phyloP scores from a whole-genome alignment of 108 stramenopile species.

The Hondaea fermentalgiana region DNA sequence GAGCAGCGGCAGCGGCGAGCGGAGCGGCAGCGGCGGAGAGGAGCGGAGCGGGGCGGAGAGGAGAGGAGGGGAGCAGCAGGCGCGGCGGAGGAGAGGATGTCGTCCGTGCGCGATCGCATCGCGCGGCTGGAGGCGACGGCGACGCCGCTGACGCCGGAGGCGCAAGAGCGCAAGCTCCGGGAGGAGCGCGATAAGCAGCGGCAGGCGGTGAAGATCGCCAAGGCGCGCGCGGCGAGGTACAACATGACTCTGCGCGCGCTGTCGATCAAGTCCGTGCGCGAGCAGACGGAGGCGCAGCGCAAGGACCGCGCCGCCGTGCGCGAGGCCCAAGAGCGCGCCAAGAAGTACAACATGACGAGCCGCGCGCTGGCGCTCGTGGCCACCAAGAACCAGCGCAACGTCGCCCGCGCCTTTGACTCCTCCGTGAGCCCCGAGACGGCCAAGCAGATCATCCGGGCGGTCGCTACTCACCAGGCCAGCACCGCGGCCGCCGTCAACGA shows the following conservation, averaged over 20 bases:
- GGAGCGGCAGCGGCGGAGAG: no score
- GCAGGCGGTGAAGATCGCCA: neutral
- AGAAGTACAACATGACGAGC: slow-evolving; percentile 15
- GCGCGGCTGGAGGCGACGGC: no score
- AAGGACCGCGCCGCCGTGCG: neutral
- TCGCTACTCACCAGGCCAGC: neutral
- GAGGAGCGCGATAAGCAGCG: slow-evolving; percentile 4
- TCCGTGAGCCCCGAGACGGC: neutral
- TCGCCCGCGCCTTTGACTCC: neutral
- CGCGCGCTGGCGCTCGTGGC: neutral
- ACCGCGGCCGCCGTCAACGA: neutral
- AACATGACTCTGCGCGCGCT: slow-evolving; percentile 14
- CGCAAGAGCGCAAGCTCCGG: neutral
- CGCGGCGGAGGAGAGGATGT: no score
- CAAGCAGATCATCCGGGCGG: neutral
- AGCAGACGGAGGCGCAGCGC: neutral
- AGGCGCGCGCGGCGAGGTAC: slow-evolving; percentile 6
- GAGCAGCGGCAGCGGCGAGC: no score
- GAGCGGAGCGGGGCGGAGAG: no score
- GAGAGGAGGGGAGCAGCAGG: no score
- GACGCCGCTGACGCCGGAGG: slow-evolving; percentile 13
- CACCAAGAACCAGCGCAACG: neutral
- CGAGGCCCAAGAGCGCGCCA: slow-evolving; percentile 1
- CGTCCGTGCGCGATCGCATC: no score
- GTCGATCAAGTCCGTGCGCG: neutral